Conservation (phyloP, 164 flowering plant genomes). For the Kingdonia uniflora region DNA sequence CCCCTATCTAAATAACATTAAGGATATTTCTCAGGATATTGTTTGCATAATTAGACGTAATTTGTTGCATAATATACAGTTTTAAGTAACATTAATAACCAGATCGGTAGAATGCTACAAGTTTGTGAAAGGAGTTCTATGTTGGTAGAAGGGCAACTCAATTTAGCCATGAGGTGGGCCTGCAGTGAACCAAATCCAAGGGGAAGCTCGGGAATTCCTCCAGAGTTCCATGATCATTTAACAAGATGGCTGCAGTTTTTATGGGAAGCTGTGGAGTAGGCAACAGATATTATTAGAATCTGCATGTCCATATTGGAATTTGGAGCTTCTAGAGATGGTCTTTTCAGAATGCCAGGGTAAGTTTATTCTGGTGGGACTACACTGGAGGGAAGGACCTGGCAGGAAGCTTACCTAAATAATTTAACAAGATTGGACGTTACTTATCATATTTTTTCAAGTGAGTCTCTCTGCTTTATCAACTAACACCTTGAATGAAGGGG, state of each 20-base stretch:
- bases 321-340: conserved; percentile 94
- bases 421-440: conserved; percentile 67
- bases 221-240: conserved; percentile 80
- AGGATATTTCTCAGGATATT: conserved; percentile 36
- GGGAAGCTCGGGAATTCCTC: conserved; percentile 71
- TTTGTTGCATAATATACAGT: conserved; percentile 55
- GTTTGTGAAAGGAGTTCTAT: conserved; percentile 63
- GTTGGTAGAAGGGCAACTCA: conserved; percentile 89
- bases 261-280: conserved; percentile 65
- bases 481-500: no score
- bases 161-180: conserved; percentile 99
- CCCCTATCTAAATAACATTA: conserved; percentile 32
- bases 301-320: conserved; percentile 76
- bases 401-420: conserved; percentile 65
- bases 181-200: conserved; percentile 73
- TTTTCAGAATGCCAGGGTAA: conserved; percentile 38
- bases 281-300: conserved; percentile 54
- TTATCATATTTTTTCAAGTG: conserved; percentile 74
- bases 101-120: conserved; percentile 61
- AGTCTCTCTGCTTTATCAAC: conserved; percentile 16
- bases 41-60: conserved; percentile 50
- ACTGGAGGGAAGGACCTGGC: conserved; percentile 72
- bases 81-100: conserved; percentile 52
- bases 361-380: conserved; percentile 25
- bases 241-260: conserved; percentile 50